phyloP scores from a whole-genome alignment of 169 alveolate species.

The Cryptosporidium xiaoi region DNA sequence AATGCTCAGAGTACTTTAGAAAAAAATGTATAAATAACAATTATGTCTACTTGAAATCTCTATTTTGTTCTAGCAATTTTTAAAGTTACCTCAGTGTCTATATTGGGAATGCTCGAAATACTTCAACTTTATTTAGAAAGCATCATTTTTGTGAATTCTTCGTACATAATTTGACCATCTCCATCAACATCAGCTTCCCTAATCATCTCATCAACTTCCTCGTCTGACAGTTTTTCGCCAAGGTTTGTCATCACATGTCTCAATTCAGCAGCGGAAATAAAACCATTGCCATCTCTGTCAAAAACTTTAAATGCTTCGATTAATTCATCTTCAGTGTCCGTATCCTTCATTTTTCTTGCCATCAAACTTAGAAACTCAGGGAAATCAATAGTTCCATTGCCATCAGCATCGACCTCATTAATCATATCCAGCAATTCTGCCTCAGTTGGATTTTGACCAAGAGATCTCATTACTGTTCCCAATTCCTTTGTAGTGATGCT shows the following conservation, averaged over 20 bases:
- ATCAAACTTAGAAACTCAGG: constrained; percentile 98
- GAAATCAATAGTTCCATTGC: constrained; percentile 97
- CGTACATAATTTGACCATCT: constrained; percentile 98
- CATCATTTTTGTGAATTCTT: constrained; percentile 98
- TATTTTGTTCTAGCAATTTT: not conserved
- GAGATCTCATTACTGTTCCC: constrained; percentile 91
- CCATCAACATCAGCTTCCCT: constrained; percentile 99
- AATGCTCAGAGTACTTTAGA: too few relatives aligned
- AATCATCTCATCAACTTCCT: constrained; percentile 99
- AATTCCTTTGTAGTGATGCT: constrained; percentile 90
- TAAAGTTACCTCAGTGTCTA: too few relatives aligned
- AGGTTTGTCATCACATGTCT: constrained; percentile 98
- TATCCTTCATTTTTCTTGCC: constrained; percentile 99
- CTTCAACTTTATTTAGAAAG: constrained; percentile 88
- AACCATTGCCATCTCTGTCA: constrained; percentile 95
- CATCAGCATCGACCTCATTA: constrained; percentile 94
- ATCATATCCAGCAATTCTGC: constrained; percentile 95
- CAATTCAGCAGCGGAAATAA: constrained; percentile 98
- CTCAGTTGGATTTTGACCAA: constrained; percentile 97
- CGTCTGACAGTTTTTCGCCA: constrained; percentile 98
- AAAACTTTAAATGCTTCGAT: constrained; percentile 98
- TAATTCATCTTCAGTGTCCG: constrained; percentile 99
- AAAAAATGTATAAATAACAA: too few relatives aligned
- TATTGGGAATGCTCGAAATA: too few relatives aligned
- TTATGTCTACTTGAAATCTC: not conserved